Conservation (phyloP, 2,329 filamentous ascomycete genomes). For the Apiospora pterosperma region DNA sequence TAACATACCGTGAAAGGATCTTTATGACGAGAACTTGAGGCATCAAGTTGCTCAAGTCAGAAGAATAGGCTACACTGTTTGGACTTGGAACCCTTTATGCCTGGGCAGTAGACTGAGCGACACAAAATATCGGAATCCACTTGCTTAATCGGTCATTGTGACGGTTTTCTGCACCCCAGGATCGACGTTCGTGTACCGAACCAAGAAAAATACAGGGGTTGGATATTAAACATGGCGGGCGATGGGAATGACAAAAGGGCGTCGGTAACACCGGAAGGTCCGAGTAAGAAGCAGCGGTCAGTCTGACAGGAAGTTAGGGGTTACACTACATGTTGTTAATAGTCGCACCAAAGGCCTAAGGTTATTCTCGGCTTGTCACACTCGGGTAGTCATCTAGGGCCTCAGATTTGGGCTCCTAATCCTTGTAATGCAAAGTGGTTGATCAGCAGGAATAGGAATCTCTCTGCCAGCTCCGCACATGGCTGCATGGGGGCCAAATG, state of each 20-base stretch:
- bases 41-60: neutral
- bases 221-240: neutral
- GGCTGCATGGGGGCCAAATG: conserved; percentile 1
- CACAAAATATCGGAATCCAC: neutral
- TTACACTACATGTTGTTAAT: neutral
- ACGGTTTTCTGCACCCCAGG: neutral
- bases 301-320: neutral
- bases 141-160: neutral
- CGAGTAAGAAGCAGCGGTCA: neutral
- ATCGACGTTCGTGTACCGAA: neutral
- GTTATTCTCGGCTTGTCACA: neutral
- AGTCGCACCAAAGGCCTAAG: neutral
- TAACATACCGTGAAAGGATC: neutral
- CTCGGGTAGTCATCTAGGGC: too few species aligned
- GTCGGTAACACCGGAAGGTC: neutral
- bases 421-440: neutral
- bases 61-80: neutral
- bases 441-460: neutral
- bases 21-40: neutral
- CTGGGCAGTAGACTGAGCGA: neutral
- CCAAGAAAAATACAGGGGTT: neutral
- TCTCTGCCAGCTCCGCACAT: neutral
- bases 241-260: neutral
- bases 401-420: neutral
- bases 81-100: neutral